Percentiles rank a stretch among this genome's conserved stretches.
Evolutionary conservation across 257 asterid genomes (phyloP).

Genomic region (Penstemon davidsonii): DNA sequence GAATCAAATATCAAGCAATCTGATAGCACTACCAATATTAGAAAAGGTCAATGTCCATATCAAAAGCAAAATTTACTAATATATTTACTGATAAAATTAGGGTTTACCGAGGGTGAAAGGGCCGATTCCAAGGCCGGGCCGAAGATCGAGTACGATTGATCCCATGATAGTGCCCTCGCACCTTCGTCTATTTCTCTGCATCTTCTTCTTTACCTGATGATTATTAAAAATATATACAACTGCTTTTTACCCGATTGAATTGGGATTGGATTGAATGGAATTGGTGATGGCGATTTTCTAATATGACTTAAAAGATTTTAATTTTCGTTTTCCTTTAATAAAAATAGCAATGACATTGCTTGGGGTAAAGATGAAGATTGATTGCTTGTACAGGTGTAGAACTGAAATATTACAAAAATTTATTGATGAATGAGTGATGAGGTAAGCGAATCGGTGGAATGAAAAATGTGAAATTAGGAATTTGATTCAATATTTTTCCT

Average conservation of each 20-base stretch:
- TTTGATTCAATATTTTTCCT: no score
- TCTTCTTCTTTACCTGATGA: slow-evolving; percentile 21
- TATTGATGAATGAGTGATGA: no score
- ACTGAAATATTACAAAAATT: slow-evolving; percentile 8
- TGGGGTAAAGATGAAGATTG: slow-evolving; percentile 18
- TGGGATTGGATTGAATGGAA: slow-evolving; percentile 8
- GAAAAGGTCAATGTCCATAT: no score
- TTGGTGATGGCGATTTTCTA: slow-evolving; percentile 23
- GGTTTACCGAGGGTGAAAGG: slow-evolving; percentile 73
- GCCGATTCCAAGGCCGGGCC: slow-evolving; percentile 81
- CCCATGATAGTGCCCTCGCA: slow-evolving; percentile 92
- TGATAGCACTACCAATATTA: no score
- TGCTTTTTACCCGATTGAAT: slow-evolving; percentile 15
- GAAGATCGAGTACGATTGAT: slow-evolving; percentile 77
- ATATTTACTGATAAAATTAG: background rate
- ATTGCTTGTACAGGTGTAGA: slow-evolving; percentile 15
- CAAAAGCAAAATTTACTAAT: background rate
- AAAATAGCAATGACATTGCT: background rate
- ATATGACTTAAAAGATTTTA: background rate
- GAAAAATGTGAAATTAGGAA: no score
- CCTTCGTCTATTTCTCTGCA: slow-evolving; percentile 79
- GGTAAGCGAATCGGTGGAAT: no score
- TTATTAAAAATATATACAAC: background rate
- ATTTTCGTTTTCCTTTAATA: background rate
- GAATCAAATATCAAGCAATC: no score